A percentile compares a stretch with the other conserved stretches of the same genome.
These are phyloP conservation scores for Anthostomella pinea DNA, from an alignment of 2,329 filamentous ascomycete genomes.

Conservation along the genomic window DNA sequence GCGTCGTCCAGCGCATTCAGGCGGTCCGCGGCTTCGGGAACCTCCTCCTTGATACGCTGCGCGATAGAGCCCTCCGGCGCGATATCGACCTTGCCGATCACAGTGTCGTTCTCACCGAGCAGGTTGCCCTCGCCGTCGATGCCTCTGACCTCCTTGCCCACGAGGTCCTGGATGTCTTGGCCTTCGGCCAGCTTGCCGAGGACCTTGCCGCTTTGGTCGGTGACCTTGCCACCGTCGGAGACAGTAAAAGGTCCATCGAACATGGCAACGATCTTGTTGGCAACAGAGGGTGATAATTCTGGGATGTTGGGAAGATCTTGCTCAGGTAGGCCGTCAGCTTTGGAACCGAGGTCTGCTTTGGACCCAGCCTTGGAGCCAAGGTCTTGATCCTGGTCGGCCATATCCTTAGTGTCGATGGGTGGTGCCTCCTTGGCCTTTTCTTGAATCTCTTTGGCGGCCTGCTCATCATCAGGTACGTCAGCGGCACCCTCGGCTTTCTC, in stretches of 20 bases:
- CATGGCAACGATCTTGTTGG: conserved; percentile 41
- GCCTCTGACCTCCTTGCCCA: conserved; percentile 63
- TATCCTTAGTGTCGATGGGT: conserved; percentile 14
- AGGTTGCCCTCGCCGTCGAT: conserved; percentile 63
- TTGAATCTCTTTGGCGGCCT: conserved; percentile 13
- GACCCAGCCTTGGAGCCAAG: conserved; percentile 7
- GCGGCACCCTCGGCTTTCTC: conserved; percentile 19
- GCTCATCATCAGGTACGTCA: conserved; percentile 16
- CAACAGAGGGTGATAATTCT: conserved; percentile 39
- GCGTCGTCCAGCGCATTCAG: conserved; percentile 42
- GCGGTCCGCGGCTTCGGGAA: conserved; percentile 33
- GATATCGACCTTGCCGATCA: conserved; percentile 59
- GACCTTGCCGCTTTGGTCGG: conserved; percentile 55
- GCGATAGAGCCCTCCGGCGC: conserved; percentile 42
- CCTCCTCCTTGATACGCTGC: conserved; percentile 28
- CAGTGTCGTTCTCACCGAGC: conserved; percentile 60
- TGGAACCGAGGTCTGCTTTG: conserved; percentile 13
- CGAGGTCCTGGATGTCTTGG: conserved; percentile 37
- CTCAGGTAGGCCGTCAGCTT: conserved; percentile 18
- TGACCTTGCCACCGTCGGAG: conserved; percentile 55
- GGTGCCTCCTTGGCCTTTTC: conserved; percentile 21
- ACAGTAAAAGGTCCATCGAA: conserved; percentile 50
- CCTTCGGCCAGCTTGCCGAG: conserved; percentile 42
- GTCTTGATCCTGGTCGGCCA: background rate
- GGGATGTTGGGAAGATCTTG: conserved; percentile 37